Conservation (phyloP, 306 rosid species). For the Cucumis hystrix region DNA sequence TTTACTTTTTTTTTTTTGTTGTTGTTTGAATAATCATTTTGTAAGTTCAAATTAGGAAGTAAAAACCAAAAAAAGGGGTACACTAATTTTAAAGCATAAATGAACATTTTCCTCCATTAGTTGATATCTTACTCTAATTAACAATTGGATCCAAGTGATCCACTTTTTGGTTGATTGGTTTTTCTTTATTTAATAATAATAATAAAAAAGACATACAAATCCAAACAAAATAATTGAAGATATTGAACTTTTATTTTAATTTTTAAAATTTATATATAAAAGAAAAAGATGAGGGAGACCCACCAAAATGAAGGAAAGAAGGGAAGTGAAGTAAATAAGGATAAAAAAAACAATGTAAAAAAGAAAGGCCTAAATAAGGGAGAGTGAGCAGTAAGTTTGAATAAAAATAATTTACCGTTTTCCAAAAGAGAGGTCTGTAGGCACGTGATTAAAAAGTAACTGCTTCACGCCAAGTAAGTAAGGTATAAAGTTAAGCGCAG, state of each 20-base stretch:
- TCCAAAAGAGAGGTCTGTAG: background rate
- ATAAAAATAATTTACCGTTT: background rate
- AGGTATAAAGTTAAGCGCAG: background rate
- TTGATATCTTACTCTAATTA: background rate
- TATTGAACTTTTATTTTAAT: background rate
- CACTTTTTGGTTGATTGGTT: background rate
- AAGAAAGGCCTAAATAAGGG: background rate
- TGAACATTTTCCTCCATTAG: background rate
- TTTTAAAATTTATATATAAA: background rate
- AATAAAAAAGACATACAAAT: background rate
- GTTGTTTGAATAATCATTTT: background rate
- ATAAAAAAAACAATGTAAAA: background rate
- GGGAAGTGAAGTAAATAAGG: background rate
- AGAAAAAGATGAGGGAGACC: background rate
- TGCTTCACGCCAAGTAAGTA: background rate
- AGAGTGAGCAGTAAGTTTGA: background rate
- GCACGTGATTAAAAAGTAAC: background rate
- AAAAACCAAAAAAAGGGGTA: background rate
- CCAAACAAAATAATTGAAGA: slow-evolving; percentile 2
- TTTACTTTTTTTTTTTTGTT: background rate
- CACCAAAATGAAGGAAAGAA: background rate
- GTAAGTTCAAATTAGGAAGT: background rate
- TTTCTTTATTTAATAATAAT: no score
- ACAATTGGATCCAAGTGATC: background rate
- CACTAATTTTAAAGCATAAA: background rate